Evolutionary conservation across 345 rosid species (phyloP), one percentile per base, ranked within the genome.

Genomic region (Aurinia saxatilis): DNA sequence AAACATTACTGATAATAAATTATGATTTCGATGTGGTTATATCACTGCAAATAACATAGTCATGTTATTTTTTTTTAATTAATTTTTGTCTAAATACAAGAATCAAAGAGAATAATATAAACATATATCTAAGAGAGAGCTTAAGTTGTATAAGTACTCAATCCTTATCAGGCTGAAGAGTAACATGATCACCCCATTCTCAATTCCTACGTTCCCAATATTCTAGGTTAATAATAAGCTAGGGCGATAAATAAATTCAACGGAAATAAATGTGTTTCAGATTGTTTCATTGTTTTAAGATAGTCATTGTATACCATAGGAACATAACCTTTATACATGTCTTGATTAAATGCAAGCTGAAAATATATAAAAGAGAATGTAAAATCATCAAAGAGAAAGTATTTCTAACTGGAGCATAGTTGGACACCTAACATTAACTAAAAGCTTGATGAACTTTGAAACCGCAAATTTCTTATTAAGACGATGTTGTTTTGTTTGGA

Each of bases 201-300:
- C 78, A 74, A 57, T 68, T 68, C 71, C 78, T 74, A 10, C 56
- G 35, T 23, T 54, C 46, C 13, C 50, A 25, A 37, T 14, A 27
- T 27, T 6, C 10, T 42, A 40, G 0, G 12, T 72, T 37, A 18
- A 2, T 18, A 53, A 45, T 40, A 42, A 29, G 33, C 18, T 58
- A 48, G 29, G 11, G 44, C 52, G 19, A 41, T 25, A 9, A 35
- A 56, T 13, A 27, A 27, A 4, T 35, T 3, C 39, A 42, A 37
- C 17, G 21, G 40, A 35, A 16, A 53, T 4, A 38, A 47, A 4
- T 36, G 9, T 33, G 12, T 21, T 46, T 36, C 60, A 65, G 60
- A 86, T 90, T 63, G 73, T 69, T 77, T 71, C 90, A 86, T 86
- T 79, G 77, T 74, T 79, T 82, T 82, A 71, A 86, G 66, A 73